Base-by-base conservation (phyloP, 192 early-diverging fungal species). In the Backusella tuberculispora region DNA sequence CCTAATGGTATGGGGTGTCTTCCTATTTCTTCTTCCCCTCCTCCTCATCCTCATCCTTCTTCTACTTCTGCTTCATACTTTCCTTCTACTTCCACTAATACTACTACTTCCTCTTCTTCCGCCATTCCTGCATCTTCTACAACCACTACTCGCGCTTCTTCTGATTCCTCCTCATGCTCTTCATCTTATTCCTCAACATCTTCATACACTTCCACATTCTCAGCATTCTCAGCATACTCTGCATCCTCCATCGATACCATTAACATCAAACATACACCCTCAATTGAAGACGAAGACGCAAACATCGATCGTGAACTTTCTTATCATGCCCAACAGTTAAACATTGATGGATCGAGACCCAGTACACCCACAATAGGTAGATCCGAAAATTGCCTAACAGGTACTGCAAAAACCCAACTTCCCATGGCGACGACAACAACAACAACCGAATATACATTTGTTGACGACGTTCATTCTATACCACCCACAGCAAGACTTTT, bases 271-370 rank as follows among this genome's bases (percentile, higher is more conserved):
- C 3, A 19, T 26, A 26, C 29, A 47, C 43, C 72, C 14, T 24
- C 53, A 60, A 34, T 46, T 19, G 74, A 75, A n/a, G 80, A 81
- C 8, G 74, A 77, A 40, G 80, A 81, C 44, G 65, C 80, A 1
- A 26, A 34, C 4, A 81, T 81, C 19, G 80, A 81, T 66, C 75
- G 74, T 46, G 75, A 81, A 67, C 45, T 81, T 14, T 77, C 73
- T 1, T 74, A 64, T n/a, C 72, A 71, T 48, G 80, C 80, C 13
- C 75, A 73, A 4, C 74, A 76, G 47, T 63, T 74, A 15, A 76
- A 76, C 46, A 63, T 81, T n/a, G 45, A 64, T 17, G 75, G 74
- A 0, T 69, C 75, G 26, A 37, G 80, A 37, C 75, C 53, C 21
- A 40, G 10, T 21, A 65, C 73, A 1, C 73, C 44, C 13, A 60